Percentiles rank a stretch among this genome's conserved stretches.
Conservation (phyloP, 1,139 yeast genomes). For the Yamadazyma blattariae region DNA sequence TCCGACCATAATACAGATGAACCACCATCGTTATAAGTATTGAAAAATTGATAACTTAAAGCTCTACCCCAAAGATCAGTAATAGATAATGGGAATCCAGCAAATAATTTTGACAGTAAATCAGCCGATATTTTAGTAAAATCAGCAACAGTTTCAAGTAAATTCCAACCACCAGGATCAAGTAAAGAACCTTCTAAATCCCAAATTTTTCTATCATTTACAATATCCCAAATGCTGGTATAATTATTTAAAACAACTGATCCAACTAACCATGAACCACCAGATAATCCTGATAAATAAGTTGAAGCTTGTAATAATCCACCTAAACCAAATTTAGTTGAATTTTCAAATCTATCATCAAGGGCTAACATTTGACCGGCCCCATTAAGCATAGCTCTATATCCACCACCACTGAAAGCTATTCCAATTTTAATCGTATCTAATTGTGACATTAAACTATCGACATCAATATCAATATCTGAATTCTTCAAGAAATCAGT, state of each 20-base stretch:
- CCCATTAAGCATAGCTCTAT: slow-evolving; percentile 45
- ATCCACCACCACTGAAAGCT: slow-evolving; percentile 48
- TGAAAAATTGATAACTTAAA: slow-evolving; percentile 71
- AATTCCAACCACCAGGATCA: slow-evolving; percentile 68
- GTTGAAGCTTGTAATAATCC: slow-evolving; percentile 74
- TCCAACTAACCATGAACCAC: slow-evolving; percentile 86
- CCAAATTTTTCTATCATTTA: slow-evolving; percentile 57
- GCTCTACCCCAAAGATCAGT: slow-evolving; percentile 97
- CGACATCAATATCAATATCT: slow-evolving; percentile 63
- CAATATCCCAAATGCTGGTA: slow-evolving; percentile 66
- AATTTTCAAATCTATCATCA: slow-evolving; percentile 25
- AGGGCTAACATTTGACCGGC: slow-evolving; percentile 44
- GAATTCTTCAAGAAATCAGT: slow-evolving; percentile 57
- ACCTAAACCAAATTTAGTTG: slow-evolving; percentile 57
- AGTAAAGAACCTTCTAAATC: slow-evolving; percentile 62
- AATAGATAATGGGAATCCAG: slow-evolving; percentile 73
- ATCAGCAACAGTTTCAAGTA: slow-evolving; percentile 53
- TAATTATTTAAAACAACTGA: slow-evolving; percentile 78
- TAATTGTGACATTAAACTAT: slow-evolving; percentile 40
- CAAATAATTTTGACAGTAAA: slow-evolving; percentile 58
- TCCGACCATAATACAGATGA: slow-evolving; percentile 67
- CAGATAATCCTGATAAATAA: slow-evolving; percentile 77
- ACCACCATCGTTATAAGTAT: slow-evolving; percentile 53
- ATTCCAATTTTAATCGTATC: slow-evolving; percentile 38
- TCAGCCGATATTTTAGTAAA: slow-evolving; percentile 54